Base-by-base conservation (phyloP, 768 basidiomycete species). In the Tubosaeta sp. region DNA sequence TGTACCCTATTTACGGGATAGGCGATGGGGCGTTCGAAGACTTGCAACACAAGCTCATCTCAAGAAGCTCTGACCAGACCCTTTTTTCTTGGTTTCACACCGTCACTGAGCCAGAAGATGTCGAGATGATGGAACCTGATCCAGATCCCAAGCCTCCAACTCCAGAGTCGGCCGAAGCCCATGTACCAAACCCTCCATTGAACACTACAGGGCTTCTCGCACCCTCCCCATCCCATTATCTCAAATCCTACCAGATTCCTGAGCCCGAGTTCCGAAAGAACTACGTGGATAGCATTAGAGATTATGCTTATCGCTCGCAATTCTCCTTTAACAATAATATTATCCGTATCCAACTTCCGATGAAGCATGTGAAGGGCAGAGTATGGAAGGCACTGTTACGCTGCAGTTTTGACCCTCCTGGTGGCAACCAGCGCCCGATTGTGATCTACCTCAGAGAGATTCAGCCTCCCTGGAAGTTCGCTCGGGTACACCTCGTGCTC, bases 81-180 rank as follows among this genome's bases (percentile, higher is more conserved):
- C 55, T 68, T 39, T 66, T 66, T 16, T 52, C 64, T 27, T 66
- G 64, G 66, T 62, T 42, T 24, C 57, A 53, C 35, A 49, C 19
- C 3, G 9, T 41, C 44, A 46, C 25, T 19, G 40, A 22, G 2
- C 31, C 44, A 12, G 49, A 56, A 7, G 61, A 65, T 7, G 27
- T 44, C 18, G 54, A 52, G 42, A 62, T 49, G 54, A 24, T 3
- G 16, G 48, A 59, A 5, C 27, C 31, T 21, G 34, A 32, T 16
- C 18, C 32, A 6, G n/a, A 4, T 25, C 16, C 39, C 13, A n/a
- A 25, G 1, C 24, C 38, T 12, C 13, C 38, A 5, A 21, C 18
- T 30, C 22, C 40, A 8, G 18, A 3, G 13, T 11, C n/a, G 5
- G n/a, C 40, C 32, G 29, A 38, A 0, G 46, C 35, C 21, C 22